These are phyloP conservation scores for Colletotrichum lupini DNA, from an alignment of 2,329 filamentous ascomycete species.

Conservation along the genomic window DNA sequence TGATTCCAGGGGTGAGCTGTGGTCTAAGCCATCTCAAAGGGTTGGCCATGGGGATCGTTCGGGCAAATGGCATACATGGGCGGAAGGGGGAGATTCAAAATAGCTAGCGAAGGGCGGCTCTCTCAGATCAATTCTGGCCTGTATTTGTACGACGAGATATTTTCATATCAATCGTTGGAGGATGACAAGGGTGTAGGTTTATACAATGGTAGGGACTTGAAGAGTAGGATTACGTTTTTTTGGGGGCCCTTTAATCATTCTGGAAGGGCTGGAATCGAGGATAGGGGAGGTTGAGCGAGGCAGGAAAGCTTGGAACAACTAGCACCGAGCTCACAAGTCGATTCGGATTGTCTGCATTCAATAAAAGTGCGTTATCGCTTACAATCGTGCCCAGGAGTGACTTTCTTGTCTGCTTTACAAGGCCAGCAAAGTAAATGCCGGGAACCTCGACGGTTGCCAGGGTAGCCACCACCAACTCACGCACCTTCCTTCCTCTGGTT, in stretches of 20 bases:
- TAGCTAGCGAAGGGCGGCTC: not conserved
- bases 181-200: not conserved
- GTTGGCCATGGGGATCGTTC: not conserved
- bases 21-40: not conserved
- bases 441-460: no score
- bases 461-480: no score
- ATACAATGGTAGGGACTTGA: not conserved
- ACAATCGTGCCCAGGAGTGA: not conserved
- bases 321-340: not conserved
- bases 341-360: not conserved
- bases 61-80: not conserved
- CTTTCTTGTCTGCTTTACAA: no score
- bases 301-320: not conserved
- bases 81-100: not conserved
- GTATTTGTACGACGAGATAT: not conserved
- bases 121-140: not conserved
- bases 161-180: conserved; percentile 2
- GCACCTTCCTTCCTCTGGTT: no score
- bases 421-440: no score
- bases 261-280: not conserved
- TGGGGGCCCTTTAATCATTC: not conserved
- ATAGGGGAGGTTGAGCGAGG: not conserved
- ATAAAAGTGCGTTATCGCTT: not conserved
- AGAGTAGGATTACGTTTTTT: not conserved
- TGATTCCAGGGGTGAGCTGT: no score